phyloP scores from a whole-genome alignment of 371 early-diverging fungal species.

The Chytridiales sp. region DNA sequence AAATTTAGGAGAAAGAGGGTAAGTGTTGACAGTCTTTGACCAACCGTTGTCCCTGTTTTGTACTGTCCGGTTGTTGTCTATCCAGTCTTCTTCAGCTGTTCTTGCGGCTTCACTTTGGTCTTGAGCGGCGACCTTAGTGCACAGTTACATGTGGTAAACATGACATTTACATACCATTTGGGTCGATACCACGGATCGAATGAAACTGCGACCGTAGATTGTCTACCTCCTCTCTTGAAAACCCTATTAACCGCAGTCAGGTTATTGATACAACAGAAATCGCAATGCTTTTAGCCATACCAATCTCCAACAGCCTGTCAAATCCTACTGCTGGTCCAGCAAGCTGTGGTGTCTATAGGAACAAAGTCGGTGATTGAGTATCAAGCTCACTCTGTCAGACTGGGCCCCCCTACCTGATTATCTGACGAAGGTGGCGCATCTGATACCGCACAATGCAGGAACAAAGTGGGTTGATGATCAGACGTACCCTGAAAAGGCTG shows the following conservation, averaged over 20 bases:
- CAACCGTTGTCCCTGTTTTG: background rate
- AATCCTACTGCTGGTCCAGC: conserved; percentile 57
- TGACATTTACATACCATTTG: conserved; percentile 27
- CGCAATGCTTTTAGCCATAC: too few relatives aligned
- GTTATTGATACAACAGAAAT: too few relatives aligned
- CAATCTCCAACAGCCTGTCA: conserved; percentile 68
- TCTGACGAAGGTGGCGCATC: too few relatives aligned
- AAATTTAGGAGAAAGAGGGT: background rate
- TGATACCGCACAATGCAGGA: too few relatives aligned
- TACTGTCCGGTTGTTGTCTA: conserved; percentile 51
- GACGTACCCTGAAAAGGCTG: too few relatives aligned
- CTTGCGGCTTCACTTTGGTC: conserved; percentile 32
- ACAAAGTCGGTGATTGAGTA: background rate
- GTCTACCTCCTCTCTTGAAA: conserved; percentile 66
- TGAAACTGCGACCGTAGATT: conserved; percentile 67
- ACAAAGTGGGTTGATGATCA: too few relatives aligned
- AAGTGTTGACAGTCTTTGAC: conserved; percentile 2
- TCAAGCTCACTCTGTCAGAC: too few relatives aligned
- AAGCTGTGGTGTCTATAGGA: background rate
- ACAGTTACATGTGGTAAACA: background rate
- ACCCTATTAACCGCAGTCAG: conserved; percentile 36
- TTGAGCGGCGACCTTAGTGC: background rate
- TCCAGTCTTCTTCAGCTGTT: conserved; percentile 70
- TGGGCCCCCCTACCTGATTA: too few relatives aligned
- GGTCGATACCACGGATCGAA: conserved; percentile 40